A percentile compares a stretch with the other conserved stretches of the same genome.
phyloP scores from a whole-genome alignment of 2,329 filamentous ascomycete species.

The Paracamarosporium sp. region DNA sequence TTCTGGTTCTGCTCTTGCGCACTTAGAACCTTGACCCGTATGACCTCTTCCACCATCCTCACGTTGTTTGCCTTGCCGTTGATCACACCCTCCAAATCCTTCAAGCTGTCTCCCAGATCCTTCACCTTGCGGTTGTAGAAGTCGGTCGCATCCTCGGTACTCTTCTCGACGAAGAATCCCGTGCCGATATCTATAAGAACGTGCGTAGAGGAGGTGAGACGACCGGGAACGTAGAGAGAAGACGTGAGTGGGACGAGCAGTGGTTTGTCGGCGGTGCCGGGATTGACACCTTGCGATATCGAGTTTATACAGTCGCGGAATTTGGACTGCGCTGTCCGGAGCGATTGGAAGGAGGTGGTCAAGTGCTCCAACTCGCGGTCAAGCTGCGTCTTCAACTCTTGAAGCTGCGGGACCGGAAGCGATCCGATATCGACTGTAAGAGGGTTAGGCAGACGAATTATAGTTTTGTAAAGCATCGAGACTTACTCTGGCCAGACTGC shows the following conservation, averaged over 20 bases:
- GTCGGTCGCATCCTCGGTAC: slow-evolving; percentile 64
- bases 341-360: slow-evolving; percentile 85
- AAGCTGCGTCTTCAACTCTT: slow-evolving; percentile 91
- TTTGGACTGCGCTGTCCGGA: slow-evolving; percentile 87
- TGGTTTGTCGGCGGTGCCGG: slow-evolving; percentile 54
- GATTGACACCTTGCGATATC: slow-evolving; percentile 66
- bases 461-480: neutral
- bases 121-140: slow-evolving; percentile 75
- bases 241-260: slow-evolving; percentile 95
- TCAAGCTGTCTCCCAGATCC: slow-evolving; percentile 68
- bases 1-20: slow-evolving; percentile 34
- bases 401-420: slow-evolving; percentile 84
- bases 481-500: slow-evolving; percentile 38
- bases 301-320: slow-evolving; percentile 89
- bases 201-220: slow-evolving; percentile 60
- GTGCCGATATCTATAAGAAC: slow-evolving; percentile 87
- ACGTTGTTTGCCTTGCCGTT: slow-evolving; percentile 83
- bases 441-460: neutral
- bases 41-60: slow-evolving; percentile 82
- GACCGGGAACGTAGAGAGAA: slow-evolving; percentile 91
- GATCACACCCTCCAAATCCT: slow-evolving; percentile 72
- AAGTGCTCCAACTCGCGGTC: slow-evolving; percentile 96
- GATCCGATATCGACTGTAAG: slow-evolving; percentile 70
- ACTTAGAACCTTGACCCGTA: slow-evolving; percentile 45
- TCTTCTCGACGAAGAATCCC: slow-evolving; percentile 93